phyloP scores from a whole-genome alignment of 2,329 filamentous ascomycete genomes.

The Claviceps purpurea region DNA sequence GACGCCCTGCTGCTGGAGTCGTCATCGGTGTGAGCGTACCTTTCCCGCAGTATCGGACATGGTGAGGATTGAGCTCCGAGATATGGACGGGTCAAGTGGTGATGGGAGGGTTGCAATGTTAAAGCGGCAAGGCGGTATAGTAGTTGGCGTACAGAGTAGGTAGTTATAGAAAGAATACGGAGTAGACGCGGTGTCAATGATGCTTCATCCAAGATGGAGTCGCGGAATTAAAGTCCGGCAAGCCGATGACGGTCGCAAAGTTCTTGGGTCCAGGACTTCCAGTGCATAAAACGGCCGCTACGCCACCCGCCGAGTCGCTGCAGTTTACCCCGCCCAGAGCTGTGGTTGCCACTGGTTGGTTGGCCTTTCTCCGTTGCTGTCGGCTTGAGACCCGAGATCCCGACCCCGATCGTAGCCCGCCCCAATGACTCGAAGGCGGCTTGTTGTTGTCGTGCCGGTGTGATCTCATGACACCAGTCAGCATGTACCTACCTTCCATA shows the following conservation, averaged over 20 bases:
- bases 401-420: too few species aligned
- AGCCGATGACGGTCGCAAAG: neutral
- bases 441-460: too few species aligned
- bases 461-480: too few species aligned
- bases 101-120: too few species aligned
- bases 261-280: too few species aligned
- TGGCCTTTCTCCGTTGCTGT: neutral
- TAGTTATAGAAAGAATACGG: neutral
- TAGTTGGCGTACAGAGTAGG: too few species aligned
- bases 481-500: too few species aligned
- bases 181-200: neutral
- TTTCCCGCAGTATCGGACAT: slow-evolving; percentile 8
- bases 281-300: too few species aligned
- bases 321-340: too few species aligned
- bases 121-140: too few species aligned
- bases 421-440: too few species aligned
- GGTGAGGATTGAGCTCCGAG: neutral
- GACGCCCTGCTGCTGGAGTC: neutral
- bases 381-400: neutral
- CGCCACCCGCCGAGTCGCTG: too few species aligned
- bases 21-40: slow-evolving; percentile 3
- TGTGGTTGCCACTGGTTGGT: neutral
- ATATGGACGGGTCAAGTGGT: neutral
- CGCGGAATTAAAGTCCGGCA: neutral
- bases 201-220: neutral